Evolutionary conservation across 495 filamentous ascomycete genomes (phyloP).

Genomic region (Apiosordaria backusii): DNA sequence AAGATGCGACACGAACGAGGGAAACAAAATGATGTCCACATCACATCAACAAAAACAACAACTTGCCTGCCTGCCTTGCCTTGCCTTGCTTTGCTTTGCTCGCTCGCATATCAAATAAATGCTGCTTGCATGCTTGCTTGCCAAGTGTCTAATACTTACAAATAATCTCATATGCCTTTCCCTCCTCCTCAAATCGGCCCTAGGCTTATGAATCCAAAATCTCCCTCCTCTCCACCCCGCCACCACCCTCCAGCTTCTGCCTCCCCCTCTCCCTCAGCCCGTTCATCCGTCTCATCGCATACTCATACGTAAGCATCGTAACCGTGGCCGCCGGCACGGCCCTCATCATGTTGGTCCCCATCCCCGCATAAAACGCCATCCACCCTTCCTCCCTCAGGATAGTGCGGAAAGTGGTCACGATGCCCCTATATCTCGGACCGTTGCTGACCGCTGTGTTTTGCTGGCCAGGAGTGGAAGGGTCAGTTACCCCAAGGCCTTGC

Average conservation of each 20-base stretch:
- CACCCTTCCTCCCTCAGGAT: slow-evolving; percentile 92
- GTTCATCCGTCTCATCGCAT: slow-evolving; percentile 59
- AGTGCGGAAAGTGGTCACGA: slow-evolving; percentile 75
- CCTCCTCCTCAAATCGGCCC: not conserved
- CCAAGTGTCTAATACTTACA: not conserved
- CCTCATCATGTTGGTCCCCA: slow-evolving; percentile 96
- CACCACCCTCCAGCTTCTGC: slow-evolving; percentile 24
- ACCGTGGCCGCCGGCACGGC: slow-evolving; percentile 94
- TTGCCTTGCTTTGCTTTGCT: not conserved
- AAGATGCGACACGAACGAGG: not conserved
- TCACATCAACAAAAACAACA: not conserved
- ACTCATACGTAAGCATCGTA: slow-evolving; percentile 96
- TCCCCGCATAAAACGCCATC: slow-evolving; percentile 94
- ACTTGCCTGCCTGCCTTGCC: not conserved
- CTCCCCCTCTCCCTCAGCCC: slow-evolving; percentile 32
- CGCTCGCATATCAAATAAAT: not conserved
- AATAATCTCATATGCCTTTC: not conserved
- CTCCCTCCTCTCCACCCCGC: not conserved
- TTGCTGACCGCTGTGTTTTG: slow-evolving; percentile 1
- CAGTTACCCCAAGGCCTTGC: slow-evolving; percentile 52
- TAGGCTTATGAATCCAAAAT: not conserved
- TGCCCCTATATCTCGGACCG: slow-evolving; percentile 68
- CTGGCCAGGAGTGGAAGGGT: not conserved
- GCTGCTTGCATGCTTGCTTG: not conserved
- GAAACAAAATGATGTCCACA: not conserved